These are phyloP conservation scores for Blastocystis hominis DNA, from an alignment of 352 stramenopile species.

Conservation along the genomic window DNA sequence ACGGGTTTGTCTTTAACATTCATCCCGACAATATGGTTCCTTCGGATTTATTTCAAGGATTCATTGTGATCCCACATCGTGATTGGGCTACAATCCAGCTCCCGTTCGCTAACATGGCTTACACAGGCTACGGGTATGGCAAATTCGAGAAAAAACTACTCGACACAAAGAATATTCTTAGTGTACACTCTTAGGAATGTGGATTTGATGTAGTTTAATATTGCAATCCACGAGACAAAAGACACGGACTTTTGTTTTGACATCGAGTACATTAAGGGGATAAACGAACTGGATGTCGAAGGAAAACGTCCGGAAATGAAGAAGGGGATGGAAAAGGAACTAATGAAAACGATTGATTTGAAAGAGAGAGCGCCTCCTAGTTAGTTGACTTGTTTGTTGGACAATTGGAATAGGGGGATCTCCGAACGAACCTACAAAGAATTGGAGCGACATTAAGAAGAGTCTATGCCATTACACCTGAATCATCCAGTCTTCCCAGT, in stretches of 20 bases:
- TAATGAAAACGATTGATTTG: conserved; percentile 41
- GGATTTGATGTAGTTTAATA: conserved; percentile 39
- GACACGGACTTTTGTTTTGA: conserved; percentile 56
- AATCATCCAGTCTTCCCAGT: too few species aligned
- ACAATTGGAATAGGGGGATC: background rate
- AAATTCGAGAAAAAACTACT: conserved; percentile 54
- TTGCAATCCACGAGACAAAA: conserved; percentile 52
- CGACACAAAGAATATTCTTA: conserved; percentile 45
- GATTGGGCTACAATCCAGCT: conserved; percentile 56
- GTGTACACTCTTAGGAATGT: background rate
- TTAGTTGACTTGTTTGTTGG: conserved; percentile 23
- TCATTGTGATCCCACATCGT: conserved; percentile 49
- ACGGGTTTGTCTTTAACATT: conserved; percentile 57
- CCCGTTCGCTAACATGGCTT: conserved; percentile 43
- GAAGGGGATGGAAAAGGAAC: conserved; percentile 15
- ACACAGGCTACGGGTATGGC: conserved; percentile 49
- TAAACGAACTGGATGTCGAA: conserved; percentile 1
- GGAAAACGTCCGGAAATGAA: conserved; percentile 55
- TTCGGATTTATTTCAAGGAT: conserved; percentile 52
- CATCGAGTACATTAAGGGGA: conserved; percentile 56
- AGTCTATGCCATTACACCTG: too few species aligned
- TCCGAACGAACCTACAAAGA: too few species aligned
- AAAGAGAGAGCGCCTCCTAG: background rate
- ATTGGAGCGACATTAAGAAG: too few species aligned
- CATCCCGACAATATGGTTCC: conserved; percentile 56